Conservation (phyloP, 257 asterid genomes). For the Solanum etuberosum region DNA sequence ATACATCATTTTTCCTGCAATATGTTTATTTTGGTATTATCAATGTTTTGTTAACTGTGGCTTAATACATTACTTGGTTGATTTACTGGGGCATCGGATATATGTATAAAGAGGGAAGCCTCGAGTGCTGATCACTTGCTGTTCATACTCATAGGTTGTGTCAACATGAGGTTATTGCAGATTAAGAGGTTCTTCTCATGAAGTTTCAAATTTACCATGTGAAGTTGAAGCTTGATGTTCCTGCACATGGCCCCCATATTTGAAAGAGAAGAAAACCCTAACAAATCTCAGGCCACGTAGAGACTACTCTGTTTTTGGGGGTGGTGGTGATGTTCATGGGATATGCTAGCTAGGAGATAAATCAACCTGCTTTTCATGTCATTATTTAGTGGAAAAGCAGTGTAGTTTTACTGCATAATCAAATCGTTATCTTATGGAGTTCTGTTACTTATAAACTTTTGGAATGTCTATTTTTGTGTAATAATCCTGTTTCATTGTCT, state of each 20-base stretch:
- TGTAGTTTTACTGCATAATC: neutral
- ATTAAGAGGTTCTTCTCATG: neutral
- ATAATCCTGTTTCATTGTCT: constrained; percentile 3
- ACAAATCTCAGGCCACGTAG: neutral
- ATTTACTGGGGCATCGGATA: neutral
- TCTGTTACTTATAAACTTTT: neutral
- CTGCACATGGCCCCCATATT: neutral
- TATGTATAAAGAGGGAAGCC: neutral
- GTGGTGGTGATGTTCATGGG: neutral
- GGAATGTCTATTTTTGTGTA: neutral
- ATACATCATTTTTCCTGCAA: neutral
- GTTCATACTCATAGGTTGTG: neutral
- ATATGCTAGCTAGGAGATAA: neutral
- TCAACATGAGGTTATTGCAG: neutral
- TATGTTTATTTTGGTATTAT: neutral
- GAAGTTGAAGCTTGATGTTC: neutral
- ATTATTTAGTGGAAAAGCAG: neutral
- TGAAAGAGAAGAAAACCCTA: neutral
- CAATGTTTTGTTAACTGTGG: neutral
- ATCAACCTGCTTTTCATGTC: neutral
- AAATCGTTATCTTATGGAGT: neutral
- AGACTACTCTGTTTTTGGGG: neutral
- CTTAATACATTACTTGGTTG: neutral
- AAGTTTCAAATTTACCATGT: neutral
- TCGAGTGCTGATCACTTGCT: neutral